These are phyloP conservation scores for Ilyonectria robusta DNA, from an alignment of 2,329 filamentous ascomycete genomes.

Conservation along the genomic window DNA sequence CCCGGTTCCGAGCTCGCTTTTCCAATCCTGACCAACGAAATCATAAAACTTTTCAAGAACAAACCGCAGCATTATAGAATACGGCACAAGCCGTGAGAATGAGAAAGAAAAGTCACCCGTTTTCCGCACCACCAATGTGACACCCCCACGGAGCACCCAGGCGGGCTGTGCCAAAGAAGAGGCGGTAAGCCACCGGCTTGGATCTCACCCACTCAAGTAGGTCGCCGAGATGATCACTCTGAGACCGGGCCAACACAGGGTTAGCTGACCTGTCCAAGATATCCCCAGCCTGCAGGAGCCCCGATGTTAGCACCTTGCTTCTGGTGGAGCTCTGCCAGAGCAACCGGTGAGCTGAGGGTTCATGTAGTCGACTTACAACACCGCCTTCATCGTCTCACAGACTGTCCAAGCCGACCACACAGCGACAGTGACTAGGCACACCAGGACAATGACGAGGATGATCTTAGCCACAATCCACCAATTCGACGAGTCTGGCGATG, in stretches of 20 bases:
- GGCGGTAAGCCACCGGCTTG: not conserved
- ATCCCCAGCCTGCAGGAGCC: not conserved
- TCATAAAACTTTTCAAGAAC: constrained; percentile 11
- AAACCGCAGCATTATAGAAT: not conserved
- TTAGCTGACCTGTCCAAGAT: not conserved
- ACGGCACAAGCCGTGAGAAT: not conserved
- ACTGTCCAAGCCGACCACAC: not conserved
- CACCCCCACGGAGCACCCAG: too few species aligned
- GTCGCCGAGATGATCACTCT: not conserved
- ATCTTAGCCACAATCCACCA: not conserved
- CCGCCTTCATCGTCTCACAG: not conserved
- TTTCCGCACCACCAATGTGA: not conserved
- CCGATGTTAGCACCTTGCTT: not conserved
- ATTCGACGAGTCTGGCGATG: not conserved
- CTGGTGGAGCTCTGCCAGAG: not conserved
- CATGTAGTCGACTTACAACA: not conserved
- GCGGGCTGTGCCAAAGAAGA: not conserved
- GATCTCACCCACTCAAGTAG: not conserved
- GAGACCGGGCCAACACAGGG: not conserved
- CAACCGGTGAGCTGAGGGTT: not conserved
- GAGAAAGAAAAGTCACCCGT: not conserved
- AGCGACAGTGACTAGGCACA: too few species aligned
- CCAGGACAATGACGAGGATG: not conserved
- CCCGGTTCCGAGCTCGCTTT: too few species aligned
- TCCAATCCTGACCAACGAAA: too few species aligned